Conservation (phyloP, 495 filamentous ascomycete species). For the Saxophila tyrrhenica region DNA sequence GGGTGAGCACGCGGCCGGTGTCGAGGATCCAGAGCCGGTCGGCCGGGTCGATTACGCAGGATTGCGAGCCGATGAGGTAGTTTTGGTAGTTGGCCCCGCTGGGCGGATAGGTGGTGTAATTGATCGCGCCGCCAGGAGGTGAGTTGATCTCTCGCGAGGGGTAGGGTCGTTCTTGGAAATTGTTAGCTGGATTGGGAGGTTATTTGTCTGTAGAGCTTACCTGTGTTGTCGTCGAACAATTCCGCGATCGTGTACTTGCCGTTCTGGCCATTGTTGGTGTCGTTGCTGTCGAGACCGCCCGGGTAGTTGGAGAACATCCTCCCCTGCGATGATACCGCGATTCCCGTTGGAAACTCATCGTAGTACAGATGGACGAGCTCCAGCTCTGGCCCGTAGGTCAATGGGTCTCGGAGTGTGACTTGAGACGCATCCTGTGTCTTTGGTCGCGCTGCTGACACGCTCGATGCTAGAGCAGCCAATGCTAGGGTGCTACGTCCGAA, state of each 20-base stretch:
- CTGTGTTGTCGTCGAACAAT: constrained; percentile 27
- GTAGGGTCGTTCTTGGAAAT: constrained; percentile 28
- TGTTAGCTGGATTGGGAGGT: background rate
- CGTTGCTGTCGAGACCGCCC: constrained; percentile 31
- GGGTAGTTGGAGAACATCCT: constrained; percentile 39
- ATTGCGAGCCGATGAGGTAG: constrained; percentile 37
- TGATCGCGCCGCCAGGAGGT: constrained; percentile 36
- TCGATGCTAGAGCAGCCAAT: background rate
- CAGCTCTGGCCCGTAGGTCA: constrained; percentile 18
- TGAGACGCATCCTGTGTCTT: background rate
- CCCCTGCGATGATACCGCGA: constrained; percentile 35
- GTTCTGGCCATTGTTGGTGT: constrained; percentile 25
- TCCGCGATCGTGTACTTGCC: constrained; percentile 36
- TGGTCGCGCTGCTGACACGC: background rate
- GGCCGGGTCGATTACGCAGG: constrained; percentile 34
- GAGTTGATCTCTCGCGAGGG: constrained; percentile 33
- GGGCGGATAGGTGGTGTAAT: constrained; percentile 34
- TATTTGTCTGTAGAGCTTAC: background rate
- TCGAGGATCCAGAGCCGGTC: constrained; percentile 40
- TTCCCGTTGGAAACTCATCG: constrained; percentile 28
- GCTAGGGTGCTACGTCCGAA: background rate
- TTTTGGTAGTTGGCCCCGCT: constrained; percentile 32
- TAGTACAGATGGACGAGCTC: constrained; percentile 29
- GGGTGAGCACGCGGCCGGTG: constrained; percentile 33
- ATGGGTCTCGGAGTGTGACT: constrained; percentile 8